These are phyloP conservation scores for Purpureocillium takamizusanense DNA, from an alignment of 2,329 filamentous ascomycete species.

Conservation along the genomic window DNA sequence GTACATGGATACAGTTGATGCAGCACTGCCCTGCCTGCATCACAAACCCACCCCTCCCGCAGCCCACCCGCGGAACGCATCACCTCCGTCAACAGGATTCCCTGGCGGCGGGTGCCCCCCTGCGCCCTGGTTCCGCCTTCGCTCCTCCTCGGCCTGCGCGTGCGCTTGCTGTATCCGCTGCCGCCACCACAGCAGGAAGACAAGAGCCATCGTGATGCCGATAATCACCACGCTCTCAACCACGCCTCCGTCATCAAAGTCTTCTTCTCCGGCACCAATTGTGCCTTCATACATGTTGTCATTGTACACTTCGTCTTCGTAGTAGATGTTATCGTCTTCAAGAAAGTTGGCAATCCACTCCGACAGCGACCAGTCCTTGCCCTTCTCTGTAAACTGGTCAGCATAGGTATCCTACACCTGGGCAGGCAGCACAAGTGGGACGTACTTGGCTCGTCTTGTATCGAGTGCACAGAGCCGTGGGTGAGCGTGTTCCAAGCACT, in stretches of 20 bases:
- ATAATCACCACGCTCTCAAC: constrained; percentile 81
- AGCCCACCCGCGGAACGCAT: constrained; percentile 25
- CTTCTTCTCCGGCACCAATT: constrained; percentile 51
- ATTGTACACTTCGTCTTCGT: constrained; percentile 46
- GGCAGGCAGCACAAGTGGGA: constrained; percentile 4
- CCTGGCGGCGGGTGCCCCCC: constrained; percentile 15
- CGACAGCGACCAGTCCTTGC: constrained; percentile 65
- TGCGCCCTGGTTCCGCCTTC: constrained; percentile 21
- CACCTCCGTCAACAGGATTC: constrained; percentile 8
- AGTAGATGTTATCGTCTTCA: constrained; percentile 58
- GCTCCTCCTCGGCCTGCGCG: constrained; percentile 21
- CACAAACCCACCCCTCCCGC: constrained; percentile 25
- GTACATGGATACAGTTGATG: constrained; percentile 1
- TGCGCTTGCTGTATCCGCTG: constrained; percentile 58
- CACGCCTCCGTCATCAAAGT: constrained; percentile 66
- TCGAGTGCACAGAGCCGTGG: constrained; percentile 83
- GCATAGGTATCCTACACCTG: constrained; percentile 17
- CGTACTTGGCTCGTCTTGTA: constrained; percentile 79
- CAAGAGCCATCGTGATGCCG: constrained; percentile 62
- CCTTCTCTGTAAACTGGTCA: constrained; percentile 40
- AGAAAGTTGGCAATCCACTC: constrained; percentile 88
- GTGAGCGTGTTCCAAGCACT: constrained; percentile 95
- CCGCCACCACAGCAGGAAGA: constrained; percentile 73
- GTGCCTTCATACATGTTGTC: constrained; percentile 46
- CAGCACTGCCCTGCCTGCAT: constrained; percentile 2